A percentile compares a stretch with the other conserved stretches of the same genome.
phyloP scores from a whole-genome alignment of 2,329 filamentous ascomycete genomes.

The Arthrobotrys sinensis region DNA sequence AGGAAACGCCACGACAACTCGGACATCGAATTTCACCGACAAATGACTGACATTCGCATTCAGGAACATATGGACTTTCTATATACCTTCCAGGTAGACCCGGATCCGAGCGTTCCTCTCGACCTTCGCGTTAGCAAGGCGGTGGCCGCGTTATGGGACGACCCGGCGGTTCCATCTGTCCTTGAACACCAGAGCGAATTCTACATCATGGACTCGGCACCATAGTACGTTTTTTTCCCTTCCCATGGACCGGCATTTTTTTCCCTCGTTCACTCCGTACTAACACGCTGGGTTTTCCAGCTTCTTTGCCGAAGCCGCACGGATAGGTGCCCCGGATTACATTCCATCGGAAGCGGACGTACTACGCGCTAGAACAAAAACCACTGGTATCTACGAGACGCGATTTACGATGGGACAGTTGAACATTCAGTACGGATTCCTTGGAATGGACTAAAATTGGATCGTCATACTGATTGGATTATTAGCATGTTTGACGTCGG shows the following conservation, averaged over 20 bases:
- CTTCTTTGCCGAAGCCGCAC: constrained; percentile 92
- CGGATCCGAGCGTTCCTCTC: constrained; percentile 87
- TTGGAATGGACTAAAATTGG: constrained; percentile 49
- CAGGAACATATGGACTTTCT: constrained; percentile 83
- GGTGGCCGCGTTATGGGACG: constrained; percentile 89
- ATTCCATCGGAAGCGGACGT: constrained; percentile 96
- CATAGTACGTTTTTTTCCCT: constrained; percentile 79
- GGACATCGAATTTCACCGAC: not conserved
- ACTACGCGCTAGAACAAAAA: constrained; percentile 94
- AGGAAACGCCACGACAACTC: constrained; percentile 63
- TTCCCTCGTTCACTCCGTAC: constrained; percentile 41
- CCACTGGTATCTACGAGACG: constrained; percentile 98
- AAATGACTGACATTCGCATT: constrained; percentile 68
- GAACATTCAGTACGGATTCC: constrained; percentile 87
- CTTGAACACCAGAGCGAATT: constrained; percentile 98
- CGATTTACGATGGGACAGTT: constrained; percentile 98
- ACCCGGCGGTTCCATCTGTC: constrained; percentile 83
- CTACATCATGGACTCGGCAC: constrained; percentile 98
- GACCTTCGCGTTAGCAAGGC: constrained; percentile 86
- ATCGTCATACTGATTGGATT: constrained; percentile 14
- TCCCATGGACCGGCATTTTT: constrained; percentile 34
- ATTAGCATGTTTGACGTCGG: constrained; percentile 98
- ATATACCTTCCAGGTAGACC: constrained; percentile 88
- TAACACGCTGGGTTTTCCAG: constrained; percentile 70
- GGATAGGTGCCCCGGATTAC: constrained; percentile 88